Percentiles rank a stretch among this genome's conserved stretches.
phyloP scores from a whole-genome alignment of 192 early-diverging fungal species.

The Umbelopsis vinacea region DNA sequence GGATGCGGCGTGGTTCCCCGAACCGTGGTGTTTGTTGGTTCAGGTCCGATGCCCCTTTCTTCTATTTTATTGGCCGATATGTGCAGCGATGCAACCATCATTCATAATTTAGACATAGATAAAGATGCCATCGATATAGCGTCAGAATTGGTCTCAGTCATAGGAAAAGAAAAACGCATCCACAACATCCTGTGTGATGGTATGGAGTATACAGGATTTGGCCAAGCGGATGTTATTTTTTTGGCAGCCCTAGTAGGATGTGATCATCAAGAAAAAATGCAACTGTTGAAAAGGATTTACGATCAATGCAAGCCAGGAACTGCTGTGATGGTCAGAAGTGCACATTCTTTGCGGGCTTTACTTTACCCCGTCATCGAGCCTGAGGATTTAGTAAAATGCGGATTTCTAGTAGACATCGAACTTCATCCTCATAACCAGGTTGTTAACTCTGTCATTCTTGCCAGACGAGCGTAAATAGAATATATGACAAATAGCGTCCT shows the following conservation, averaged over 20 bases:
- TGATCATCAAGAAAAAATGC: constrained; percentile 15
- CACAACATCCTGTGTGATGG: constrained; percentile 8
- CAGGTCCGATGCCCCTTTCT: constrained; percentile 36
- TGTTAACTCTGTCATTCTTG: constrained; percentile 37
- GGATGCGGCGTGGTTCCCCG: constrained; percentile 20
- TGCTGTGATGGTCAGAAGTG: constrained; percentile 31
- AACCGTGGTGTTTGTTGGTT: constrained; percentile 30
- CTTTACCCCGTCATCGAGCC: constrained; percentile 31
- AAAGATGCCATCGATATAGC: constrained; percentile 18
- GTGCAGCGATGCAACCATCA: neutral
- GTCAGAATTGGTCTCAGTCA: neutral
- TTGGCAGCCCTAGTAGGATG: constrained; percentile 33
- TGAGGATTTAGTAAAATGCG: constrained; percentile 19
- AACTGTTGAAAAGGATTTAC: constrained; percentile 15
- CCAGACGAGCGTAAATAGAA: constrained; percentile 11
- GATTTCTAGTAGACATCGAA: constrained; percentile 20
- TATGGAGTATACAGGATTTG: constrained; percentile 8
- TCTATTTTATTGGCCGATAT: constrained; percentile 23
- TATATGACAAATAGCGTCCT: neutral
- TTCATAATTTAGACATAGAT: constrained; percentile 30
- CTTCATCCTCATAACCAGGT: constrained; percentile 36
- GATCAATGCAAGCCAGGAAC: constrained; percentile 29
- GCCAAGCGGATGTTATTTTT: constrained; percentile 26
- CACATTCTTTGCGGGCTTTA: constrained; percentile 32
- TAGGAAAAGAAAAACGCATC: constrained; percentile 6